Evolutionary conservation across 345 rosid species (phyloP).

Genomic region (rapeseed (Brassica napus)): DNA sequence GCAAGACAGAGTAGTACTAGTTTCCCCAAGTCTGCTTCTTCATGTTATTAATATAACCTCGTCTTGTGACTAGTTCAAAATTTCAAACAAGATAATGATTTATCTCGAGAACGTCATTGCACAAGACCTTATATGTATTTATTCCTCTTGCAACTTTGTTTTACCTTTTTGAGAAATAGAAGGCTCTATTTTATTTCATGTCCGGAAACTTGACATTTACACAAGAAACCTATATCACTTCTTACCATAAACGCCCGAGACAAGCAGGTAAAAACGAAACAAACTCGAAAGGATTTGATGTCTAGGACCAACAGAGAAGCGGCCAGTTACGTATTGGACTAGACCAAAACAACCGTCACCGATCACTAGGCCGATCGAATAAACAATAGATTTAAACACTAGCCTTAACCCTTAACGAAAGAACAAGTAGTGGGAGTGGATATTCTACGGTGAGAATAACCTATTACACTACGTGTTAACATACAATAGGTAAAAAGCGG

Average conservation of each 20-base stretch:
- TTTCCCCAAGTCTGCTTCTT: background rate
- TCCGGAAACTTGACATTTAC: background rate
- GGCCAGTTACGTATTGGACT: too few relatives aligned
- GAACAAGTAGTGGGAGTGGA: background rate
- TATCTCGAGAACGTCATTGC: background rate
- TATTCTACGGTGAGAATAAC: background rate
- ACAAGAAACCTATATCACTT: background rate
- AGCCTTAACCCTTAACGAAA: background rate
- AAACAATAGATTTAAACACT: background rate
- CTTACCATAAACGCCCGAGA: background rate
- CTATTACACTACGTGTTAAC: background rate
- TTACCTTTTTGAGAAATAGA: conserved; percentile 20
- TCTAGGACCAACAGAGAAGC: too few relatives aligned
- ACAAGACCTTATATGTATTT: conserved; percentile 14
- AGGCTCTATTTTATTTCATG: conserved; percentile 8
- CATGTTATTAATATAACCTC: background rate
- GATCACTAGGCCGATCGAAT: too few relatives aligned
- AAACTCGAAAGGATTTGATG: too few relatives aligned
- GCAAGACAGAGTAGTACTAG: conserved; percentile 51
- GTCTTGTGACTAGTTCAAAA: conserved; percentile 25
- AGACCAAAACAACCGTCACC: too few relatives aligned
- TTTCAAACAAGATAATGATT: background rate
- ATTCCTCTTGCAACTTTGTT: conserved; percentile 6
- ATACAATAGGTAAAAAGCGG: conserved; percentile 1
- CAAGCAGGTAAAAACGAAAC: too few relatives aligned